Evolutionary conservation across 1,284 basidiomycete species (phyloP).

Genomic region (Trichosporon faecale): DNA sequence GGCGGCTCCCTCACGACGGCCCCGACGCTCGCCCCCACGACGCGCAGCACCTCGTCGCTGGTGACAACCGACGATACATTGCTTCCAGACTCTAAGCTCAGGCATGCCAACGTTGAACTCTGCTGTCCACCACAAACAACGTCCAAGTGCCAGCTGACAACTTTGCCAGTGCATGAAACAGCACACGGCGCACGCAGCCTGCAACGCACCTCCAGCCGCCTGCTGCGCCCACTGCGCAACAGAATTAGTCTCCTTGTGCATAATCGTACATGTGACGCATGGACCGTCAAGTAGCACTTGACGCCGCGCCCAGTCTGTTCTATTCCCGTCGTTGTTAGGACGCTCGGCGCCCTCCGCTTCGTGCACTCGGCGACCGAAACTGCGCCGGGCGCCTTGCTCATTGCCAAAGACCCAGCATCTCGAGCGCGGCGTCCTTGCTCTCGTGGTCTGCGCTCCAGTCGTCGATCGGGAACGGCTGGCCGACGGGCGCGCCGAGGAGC

Average conservation of each 20-base stretch:
- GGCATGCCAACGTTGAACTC: neutral
- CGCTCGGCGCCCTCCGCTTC: neutral
- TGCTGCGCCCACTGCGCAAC: neutral
- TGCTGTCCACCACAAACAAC: no score
- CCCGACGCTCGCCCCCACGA: neutral
- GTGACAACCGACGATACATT: neutral
- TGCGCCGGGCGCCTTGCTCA: neutral
- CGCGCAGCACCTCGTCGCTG: neutral
- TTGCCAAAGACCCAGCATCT: neutral
- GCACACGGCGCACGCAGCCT: no score
- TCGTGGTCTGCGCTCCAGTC: neutral
- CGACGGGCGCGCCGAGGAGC: constrained; percentile 14
- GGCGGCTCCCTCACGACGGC: neutral
- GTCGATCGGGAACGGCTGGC: constrained; percentile 13
- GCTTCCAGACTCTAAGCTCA: neutral
- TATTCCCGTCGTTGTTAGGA: neutral
- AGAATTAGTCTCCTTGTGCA: neutral
- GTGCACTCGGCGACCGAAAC: neutral
- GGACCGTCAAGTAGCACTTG: neutral
- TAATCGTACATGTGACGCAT: neutral
- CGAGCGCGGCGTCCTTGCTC: neutral
- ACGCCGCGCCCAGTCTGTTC: neutral
- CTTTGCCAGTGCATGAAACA: neutral
- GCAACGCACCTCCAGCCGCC: neutral
- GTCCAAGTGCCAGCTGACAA: neutral